phyloP scores from a whole-genome alignment of 2,329 filamentous ascomycete species.

The Sarocladiaceae sp. region DNA sequence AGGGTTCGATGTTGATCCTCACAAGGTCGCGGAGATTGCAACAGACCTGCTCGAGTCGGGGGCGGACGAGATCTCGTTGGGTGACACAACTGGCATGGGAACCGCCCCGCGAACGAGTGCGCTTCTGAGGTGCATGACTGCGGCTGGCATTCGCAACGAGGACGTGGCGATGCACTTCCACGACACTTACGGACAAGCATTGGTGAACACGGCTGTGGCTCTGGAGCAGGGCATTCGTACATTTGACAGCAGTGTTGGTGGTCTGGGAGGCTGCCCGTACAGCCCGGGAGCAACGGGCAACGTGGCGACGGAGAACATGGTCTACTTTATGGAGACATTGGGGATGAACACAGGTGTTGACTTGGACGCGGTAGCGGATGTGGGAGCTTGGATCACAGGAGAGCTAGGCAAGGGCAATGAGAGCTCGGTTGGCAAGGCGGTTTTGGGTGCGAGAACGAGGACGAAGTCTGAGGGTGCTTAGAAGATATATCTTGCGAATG shows the following conservation, averaged over 20 bases:
- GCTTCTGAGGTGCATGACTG: constrained; percentile 56
- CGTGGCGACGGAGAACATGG: constrained; percentile 76
- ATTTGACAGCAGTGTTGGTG: constrained; percentile 75
- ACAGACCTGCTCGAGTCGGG: constrained; percentile 73
- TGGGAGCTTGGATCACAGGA: constrained; percentile 65
- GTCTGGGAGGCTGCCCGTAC: constrained; percentile 79
- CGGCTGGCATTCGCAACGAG: constrained; percentile 61
- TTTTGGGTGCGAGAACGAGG: constrained; percentile 43
- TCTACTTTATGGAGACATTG: constrained; percentile 69
- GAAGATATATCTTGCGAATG: too few species aligned
- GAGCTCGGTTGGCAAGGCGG: constrained; percentile 61
- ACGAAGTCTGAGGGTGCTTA: constrained; percentile 11
- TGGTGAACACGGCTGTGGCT: constrained; percentile 74
- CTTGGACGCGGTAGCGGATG: constrained; percentile 57
- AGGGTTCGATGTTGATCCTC: constrained; percentile 57
- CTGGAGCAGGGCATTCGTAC: constrained; percentile 71
- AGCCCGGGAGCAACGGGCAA: constrained; percentile 82
- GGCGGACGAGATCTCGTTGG: constrained; percentile 83
- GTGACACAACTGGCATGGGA: constrained; percentile 87
- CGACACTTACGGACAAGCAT: constrained; percentile 78
- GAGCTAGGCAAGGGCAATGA: constrained; percentile 58
- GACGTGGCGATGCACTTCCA: constrained; percentile 82
- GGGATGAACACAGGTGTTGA: constrained; percentile 71
- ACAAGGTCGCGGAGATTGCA: constrained; percentile 59
- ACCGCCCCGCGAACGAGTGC: constrained; percentile 65